Conservation (phyloP, 345 rosid species). For the Brassica nigra region DNA sequence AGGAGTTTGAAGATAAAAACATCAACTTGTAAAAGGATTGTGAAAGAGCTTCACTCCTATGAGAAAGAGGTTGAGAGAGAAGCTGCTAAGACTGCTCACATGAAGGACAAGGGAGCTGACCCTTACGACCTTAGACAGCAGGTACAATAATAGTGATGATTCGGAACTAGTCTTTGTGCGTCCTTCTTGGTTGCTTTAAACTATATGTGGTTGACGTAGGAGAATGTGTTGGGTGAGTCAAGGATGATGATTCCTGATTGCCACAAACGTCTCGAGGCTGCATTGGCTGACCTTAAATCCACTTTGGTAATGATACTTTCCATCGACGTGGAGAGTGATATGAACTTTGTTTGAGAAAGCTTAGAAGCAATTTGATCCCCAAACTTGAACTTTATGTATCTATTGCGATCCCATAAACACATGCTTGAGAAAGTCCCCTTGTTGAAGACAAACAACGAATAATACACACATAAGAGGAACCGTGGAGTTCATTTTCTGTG, state of each 20-base stretch:
- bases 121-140: conserved; percentile 93
- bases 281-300: conserved; percentile 67
- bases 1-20: conserved; percentile 80
- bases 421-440: neutral
- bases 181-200: no score
- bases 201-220: conserved; percentile 38
- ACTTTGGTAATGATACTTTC: conserved; percentile 55
- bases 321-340: neutral
- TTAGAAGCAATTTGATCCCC: neutral
- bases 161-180: neutral
- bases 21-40: conserved; percentile 67
- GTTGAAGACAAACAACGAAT: neutral
- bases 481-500: neutral
- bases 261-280: conserved; percentile 80
- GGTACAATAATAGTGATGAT: neutral
- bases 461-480: neutral
- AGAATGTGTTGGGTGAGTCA: conserved; percentile 93
- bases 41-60: conserved; percentile 82
- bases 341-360: neutral
- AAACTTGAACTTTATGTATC: neutral
- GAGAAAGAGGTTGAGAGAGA: conserved; percentile 94
- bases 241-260: conserved; percentile 99
- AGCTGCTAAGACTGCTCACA: conserved; percentile 76
- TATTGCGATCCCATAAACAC: neutral
- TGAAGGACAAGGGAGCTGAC: conserved; percentile 91